Base-by-base conservation (phyloP, 768 basidiomycete species). In the Trametes elegans region DNA sequence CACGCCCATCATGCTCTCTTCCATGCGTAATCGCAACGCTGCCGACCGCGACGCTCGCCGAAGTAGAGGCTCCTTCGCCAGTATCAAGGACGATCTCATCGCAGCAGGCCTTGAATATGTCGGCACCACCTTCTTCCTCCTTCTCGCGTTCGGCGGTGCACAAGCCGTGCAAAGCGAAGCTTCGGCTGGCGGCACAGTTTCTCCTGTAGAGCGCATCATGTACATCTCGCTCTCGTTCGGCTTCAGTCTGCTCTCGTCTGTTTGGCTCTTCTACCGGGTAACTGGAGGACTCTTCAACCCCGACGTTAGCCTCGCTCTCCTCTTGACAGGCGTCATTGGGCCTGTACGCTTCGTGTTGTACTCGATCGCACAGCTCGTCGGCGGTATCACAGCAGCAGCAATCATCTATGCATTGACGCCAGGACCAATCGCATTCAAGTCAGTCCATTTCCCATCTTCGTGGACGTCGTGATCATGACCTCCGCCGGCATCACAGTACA, bases 251-350 rank as follows among this genome's bases (percentile, higher is more conserved):
- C 72, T 87, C 42, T 76, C 82, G 35, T 80, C 81, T 3, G 84
- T 79, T 7, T 88, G 86, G 85, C 62, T 85, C 9, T 88, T 87
- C 68, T 87, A 79, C 64, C 76, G 84, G 35, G 68, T 78, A 19
- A 84, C 83, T 0, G 84, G 84, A 9, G 83, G 83, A 6, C 69
- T 85, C 21, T 87, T 86, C 69, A 88, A 87, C 58, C 85, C 84
- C 0, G 74, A 83, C 55, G 74, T 88, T 54, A 80, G 79, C 14
- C 70, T 83, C 36, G 79, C 85, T 7, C 77, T 87, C 32, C 73
- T 83, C 48, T 72, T 88, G 35, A 71, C 79, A 10, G 83, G 83
- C 1, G 73, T 74, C 21, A 74, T 88, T 31, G 69, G 71, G 1
- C 83, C 82, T 2, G 70, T 80, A 35, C 76, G 85, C 7, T 84